Evolutionary conservation across 495 filamentous ascomycete species (phyloP), one percentile per base, ranked within the genome.

Genomic region (Aspergillus olivimuriae): DNA sequence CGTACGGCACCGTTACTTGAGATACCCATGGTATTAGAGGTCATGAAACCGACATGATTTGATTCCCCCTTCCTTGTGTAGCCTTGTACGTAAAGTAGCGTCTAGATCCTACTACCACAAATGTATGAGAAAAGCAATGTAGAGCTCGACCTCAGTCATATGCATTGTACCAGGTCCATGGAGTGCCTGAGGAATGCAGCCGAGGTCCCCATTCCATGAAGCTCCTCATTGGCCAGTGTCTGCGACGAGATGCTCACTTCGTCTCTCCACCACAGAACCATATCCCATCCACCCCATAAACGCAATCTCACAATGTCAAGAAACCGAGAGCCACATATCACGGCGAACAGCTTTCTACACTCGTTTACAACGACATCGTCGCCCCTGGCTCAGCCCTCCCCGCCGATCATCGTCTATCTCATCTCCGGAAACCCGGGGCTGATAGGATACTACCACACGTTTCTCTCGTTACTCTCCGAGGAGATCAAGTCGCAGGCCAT

Each of bases 361-460:
- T 16, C 38, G 32, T 58, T 51, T 7, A 50, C 53, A 30, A n/a
- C n/a, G n/a, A n/a, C n/a, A n/a, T 47, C 55, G 31, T 39, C 33
- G 2, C 23, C 43, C 34, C 44, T 41, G 16, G 40, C 24, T 8
- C 32, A 48, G 3, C 43, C 50, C 6, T 6, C 21, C 11, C 14
- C 44, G 0, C 50, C 58, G 4, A 53, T 57, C 11, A 62, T 58
- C 40, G 66, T 83, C 30, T 82, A 75, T 67, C 87, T 94, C 60
- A 78, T 95, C 31, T 72, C 88, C 20, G 91, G 91, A 12, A 95
- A 95, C 48, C 91, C 91, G 8, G 91, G 91, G 0, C 66, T 95
- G 24, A 81, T 95, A 34, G 67, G 65, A 22, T 96, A 89, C 70
- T 97, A 96, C 63, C 59, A 72, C 26, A 69, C 75, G 1, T 95